Evolutionary conservation across 306 rosid species (phyloP).

Genomic region (Dalbergia cochinchinensis): DNA sequence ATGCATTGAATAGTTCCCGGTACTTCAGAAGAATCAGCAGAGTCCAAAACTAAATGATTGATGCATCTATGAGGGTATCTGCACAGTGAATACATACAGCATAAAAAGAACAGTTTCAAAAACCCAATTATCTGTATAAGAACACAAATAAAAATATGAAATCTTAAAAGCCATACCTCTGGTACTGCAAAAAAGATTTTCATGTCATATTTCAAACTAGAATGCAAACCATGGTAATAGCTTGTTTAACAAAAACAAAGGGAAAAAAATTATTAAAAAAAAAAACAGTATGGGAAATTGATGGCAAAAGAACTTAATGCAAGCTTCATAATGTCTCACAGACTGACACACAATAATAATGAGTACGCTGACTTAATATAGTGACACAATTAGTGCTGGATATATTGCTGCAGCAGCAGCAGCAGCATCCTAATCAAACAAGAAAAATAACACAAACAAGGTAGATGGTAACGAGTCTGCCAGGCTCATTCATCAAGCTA

Average conservation of each 20-base stretch:
- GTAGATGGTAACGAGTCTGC: background rate
- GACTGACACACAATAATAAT: background rate
- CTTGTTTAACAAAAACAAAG: background rate
- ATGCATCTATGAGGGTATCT: conserved; percentile 81
- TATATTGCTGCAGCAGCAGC: background rate
- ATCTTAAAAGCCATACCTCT: conserved; percentile 47
- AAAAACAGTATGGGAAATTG: background rate
- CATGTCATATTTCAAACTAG: conserved; percentile 30
- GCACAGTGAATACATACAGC: conserved; percentile 72
- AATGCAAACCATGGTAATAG: background rate
- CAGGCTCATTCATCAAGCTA: background rate
- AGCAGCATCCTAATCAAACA: background rate
- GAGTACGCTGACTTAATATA: background rate
- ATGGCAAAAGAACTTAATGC: conserved; percentile 7
- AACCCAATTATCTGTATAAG: conserved; percentile 38
- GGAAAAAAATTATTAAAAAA: background rate
- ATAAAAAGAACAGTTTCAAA: conserved; percentile 59
- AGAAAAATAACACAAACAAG: background rate
- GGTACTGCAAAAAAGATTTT: conserved; percentile 48
- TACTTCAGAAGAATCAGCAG: conserved; percentile 88
- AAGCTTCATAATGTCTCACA: conserved; percentile 5
- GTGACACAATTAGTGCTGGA: background rate
- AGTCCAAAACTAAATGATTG: conserved; percentile 82
- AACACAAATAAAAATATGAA: conserved; percentile 28
- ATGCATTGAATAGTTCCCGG: conserved; percentile 76